phyloP scores from a whole-genome alignment of 208 protist species.

The Acanthamoeba healyi region DNA sequence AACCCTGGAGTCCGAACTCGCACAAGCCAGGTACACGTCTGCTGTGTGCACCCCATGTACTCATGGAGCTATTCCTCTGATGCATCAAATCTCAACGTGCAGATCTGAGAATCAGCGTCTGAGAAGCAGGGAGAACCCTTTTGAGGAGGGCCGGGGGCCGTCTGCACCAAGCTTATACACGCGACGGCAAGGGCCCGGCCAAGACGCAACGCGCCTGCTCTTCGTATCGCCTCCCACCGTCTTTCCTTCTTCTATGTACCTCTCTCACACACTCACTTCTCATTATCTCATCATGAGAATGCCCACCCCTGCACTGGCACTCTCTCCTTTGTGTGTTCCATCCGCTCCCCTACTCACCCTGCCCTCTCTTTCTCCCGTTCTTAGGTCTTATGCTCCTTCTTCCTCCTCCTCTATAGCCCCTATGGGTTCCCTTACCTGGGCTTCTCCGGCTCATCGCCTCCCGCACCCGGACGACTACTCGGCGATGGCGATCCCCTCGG shows the following conservation, averaged over 20 bases:
- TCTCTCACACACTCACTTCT: not conserved
- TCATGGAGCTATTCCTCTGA: too few species aligned
- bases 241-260: slow-evolving; percentile 60
- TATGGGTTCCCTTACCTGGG: slow-evolving; percentile 62
- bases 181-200: not conserved
- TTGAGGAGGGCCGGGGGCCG: not conserved
- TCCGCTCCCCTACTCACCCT: not conserved
- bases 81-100: too few species aligned
- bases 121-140: slow-evolving; percentile 7
- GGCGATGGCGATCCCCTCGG: not conserved
- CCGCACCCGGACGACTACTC: slow-evolving; percentile 34
- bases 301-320: too few species aligned
- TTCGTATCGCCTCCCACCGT: slow-evolving; percentile 68
- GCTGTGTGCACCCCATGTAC: too few species aligned
- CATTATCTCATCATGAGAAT: too few species aligned
- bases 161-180: not conserved
- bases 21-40: not conserved
- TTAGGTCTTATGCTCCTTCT: slow-evolving; percentile 57
- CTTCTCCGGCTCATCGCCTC: not conserved
- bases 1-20: slow-evolving; percentile 16
- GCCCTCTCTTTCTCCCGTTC: not conserved
- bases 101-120: slow-evolving; percentile 40
- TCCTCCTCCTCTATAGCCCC: slow-evolving; percentile 54
- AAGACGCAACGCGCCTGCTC: slow-evolving; percentile 49
- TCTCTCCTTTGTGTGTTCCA: not conserved